Conservation (phyloP, 306 rosid species). For the Dryas drummondii region DNA sequence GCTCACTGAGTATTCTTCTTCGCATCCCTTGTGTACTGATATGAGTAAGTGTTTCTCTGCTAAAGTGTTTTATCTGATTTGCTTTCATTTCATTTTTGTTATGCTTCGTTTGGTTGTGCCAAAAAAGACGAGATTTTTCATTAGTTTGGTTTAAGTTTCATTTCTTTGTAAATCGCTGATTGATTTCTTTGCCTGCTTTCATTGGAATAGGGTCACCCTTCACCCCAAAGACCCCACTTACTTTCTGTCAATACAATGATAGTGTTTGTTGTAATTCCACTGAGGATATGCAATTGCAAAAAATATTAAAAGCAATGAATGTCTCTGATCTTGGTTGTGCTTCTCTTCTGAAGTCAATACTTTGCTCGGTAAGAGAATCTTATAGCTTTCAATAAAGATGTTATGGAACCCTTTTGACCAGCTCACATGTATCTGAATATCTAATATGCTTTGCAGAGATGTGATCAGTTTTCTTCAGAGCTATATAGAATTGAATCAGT, state of each 20-base stretch:
- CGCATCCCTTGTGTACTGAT: slow-evolving; percentile 39
- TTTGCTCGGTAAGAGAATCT: slow-evolving; percentile 33
- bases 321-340: slow-evolving; percentile 22
- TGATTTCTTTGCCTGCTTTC: not conserved
- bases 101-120: not conserved
- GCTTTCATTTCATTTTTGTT: not conserved
- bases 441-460: slow-evolving; percentile 22
- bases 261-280: slow-evolving; percentile 42
- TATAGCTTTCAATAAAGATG: not conserved
- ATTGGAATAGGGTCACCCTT: slow-evolving; percentile 35
- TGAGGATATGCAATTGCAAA: slow-evolving; percentile 25
- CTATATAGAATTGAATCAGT: slow-evolving; percentile 28
- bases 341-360: slow-evolving; percentile 37
- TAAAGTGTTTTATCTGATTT: not conserved
- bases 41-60: slow-evolving; percentile 25
- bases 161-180: not conserved
- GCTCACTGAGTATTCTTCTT: slow-evolving; percentile 17
- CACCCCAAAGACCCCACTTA: slow-evolving; percentile 19
- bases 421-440: not conserved
- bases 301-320: slow-evolving; percentile 21
- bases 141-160: not conserved
- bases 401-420: not conserved
- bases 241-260: slow-evolving; percentile 41
- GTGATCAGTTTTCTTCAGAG: slow-evolving; percentile 37
- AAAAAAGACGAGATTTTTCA: not conserved